Base-by-base conservation (phyloP, 139 green algal genomes). In the Micromonas commoda region DNA sequence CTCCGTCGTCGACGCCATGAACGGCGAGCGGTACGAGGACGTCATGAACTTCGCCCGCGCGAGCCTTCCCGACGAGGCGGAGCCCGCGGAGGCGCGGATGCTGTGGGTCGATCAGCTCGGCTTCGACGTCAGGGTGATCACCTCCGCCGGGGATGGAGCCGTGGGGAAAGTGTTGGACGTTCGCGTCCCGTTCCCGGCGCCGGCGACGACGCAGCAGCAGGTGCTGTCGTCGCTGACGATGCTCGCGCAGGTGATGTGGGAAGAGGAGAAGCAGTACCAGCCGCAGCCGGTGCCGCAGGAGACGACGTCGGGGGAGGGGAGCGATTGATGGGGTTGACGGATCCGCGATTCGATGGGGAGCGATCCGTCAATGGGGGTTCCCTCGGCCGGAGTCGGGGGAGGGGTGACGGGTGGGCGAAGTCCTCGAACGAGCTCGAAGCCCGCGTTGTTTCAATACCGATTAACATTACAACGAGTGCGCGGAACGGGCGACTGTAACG, bases 81-180 rank as follows among this genome's bases (percentile, higher is more conserved):
- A n/a, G n/a, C 71, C 26, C n/a, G 31, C 52, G 71, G 20, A 94
- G 80, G 89, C 90, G 24, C 87, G 96, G 88, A 84, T 97, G 81
- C 81, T 96, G 72, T 97, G 93, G 92, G 77, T 97, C 37, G 92
- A 96, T 86, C 73, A 83, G 2, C 78, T 92, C 78, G 92, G 92
- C 53, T 85, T 92, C 73, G 95, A 94, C 80, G 53, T 94, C 24
- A 82, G 83, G 4, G 73, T 57, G 9, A 57, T 57, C 45, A 57
- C 45, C 79, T 20, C n/a, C n/a, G 88, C 87, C 9, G 57, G 39
- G 31, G 65, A 61, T 31, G 63, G 77, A 24, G 71, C 69, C 52
- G 72, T 28, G 51, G 35, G 80, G 24, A 72, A 76, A 63, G 71
- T 88, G 38, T 3, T 74, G 28, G 73, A 72, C 16, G 57, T 76